These are phyloP conservation scores for Tanacetum coccineum DNA, from an alignment of 129 eudicot genomes.

Conservation along the genomic window DNA sequence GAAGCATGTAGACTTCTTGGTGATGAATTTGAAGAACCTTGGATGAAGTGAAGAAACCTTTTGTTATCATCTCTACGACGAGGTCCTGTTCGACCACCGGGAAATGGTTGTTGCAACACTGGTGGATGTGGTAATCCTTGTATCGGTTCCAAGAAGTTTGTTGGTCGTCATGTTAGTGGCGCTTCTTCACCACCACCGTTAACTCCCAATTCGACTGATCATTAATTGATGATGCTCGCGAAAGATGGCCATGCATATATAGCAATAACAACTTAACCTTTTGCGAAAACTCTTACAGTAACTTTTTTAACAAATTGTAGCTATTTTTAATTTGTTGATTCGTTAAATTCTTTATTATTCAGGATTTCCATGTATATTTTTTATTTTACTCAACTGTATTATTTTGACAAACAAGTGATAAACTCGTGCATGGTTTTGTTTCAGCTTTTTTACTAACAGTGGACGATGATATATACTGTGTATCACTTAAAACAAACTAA, in stretches of 20 bases:
- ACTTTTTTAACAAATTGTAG: neutral
- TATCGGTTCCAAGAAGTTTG: constrained; percentile 11
- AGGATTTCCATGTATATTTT: neutral
- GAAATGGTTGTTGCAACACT: constrained; percentile 21
- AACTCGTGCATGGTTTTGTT: no score
- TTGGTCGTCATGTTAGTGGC: neutral
- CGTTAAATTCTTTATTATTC: neutral
- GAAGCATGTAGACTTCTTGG: constrained; percentile 36
- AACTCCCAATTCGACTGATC: constrained; percentile 1
- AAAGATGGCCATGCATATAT: neutral
- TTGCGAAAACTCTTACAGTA: neutral
- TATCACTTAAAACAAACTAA: no score
- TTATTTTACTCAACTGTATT: neutral
- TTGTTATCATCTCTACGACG: constrained; percentile 29
- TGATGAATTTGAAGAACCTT: constrained; percentile 22
- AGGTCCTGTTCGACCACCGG: constrained; percentile 13
- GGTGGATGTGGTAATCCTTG: constrained; percentile 23
- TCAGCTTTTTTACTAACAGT: no score
- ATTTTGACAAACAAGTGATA: neutral
- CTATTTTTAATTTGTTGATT: neutral
- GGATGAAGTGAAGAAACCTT: constrained; percentile 29
- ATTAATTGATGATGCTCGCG: neutral
- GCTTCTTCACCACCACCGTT: constrained; percentile 3
- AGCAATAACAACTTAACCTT: neutral
- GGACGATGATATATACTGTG: no score